A percentile compares a stretch with the other conserved stretches of the same genome.
Evolutionary conservation across 805 yeast species (phyloP).

Genomic region (Metschnikowia sp.): DNA sequence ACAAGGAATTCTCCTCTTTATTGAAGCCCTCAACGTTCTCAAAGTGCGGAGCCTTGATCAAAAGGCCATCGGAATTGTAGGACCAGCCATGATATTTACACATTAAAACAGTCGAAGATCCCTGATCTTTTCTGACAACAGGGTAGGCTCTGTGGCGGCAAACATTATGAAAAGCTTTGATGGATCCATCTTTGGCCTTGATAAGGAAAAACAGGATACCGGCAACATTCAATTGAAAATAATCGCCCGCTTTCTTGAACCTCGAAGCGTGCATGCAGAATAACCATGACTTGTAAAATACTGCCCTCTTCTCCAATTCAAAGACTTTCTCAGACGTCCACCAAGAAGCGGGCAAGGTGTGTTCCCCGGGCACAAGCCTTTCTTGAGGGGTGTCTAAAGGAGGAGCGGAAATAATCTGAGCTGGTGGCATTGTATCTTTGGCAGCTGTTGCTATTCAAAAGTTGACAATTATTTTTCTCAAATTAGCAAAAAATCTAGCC

Average conservation of each 20-base stretch:
- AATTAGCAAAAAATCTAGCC: constrained; percentile 1
- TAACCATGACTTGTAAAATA: constrained; percentile 56
- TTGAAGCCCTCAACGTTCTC: constrained; percentile 56
- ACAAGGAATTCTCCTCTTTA: constrained; percentile 53
- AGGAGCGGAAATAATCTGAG: constrained; percentile 19
- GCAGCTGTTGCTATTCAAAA: neutral
- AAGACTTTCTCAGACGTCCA: constrained; percentile 59
- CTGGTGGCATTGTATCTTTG: constrained; percentile 2
- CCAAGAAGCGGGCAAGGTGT: constrained; percentile 65
- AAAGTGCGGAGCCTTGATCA: constrained; percentile 62
- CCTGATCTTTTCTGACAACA: constrained; percentile 54
- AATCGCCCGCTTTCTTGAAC: constrained; percentile 57
- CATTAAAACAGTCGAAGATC: constrained; percentile 55
- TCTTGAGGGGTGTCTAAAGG: constrained; percentile 21
- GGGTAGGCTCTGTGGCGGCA: constrained; percentile 68
- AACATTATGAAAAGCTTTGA: constrained; percentile 61
- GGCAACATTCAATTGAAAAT: constrained; percentile 46
- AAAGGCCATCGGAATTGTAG: constrained; percentile 56
- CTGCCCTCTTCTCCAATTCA: constrained; percentile 56
- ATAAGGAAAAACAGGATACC: constrained; percentile 57
- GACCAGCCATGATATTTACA: constrained; percentile 68
- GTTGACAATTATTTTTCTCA: neutral
- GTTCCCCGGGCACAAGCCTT: constrained; percentile 24
- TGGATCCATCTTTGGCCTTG: constrained; percentile 47
- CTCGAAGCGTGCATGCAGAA: constrained; percentile 51